phyloP scores from a whole-genome alignment of 2,329 filamentous ascomycete species.

The Leptographium flavum region DNA sequence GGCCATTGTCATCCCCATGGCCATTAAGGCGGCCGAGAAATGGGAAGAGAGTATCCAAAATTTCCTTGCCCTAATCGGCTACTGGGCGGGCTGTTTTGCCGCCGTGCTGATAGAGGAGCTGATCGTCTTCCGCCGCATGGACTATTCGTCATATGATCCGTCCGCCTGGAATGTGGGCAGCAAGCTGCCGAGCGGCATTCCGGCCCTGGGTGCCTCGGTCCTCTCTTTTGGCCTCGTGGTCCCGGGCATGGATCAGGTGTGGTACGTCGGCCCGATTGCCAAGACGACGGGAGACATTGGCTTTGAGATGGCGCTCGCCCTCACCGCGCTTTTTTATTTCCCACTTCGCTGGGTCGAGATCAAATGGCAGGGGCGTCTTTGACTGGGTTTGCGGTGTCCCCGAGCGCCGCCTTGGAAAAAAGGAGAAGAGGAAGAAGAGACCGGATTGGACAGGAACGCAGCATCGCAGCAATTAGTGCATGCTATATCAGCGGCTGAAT shows the following conservation, averaged over 20 bases:
- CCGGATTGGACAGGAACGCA: background rate
- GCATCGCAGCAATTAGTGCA: background rate
- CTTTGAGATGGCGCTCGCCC: conserved; percentile 46
- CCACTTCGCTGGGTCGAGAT: conserved; percentile 32
- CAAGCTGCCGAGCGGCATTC: conserved; percentile 29
- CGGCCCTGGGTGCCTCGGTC: conserved; percentile 30
- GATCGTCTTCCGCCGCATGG: conserved; percentile 30
- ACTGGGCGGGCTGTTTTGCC: conserved; percentile 42
- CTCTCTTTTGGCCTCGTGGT: conserved; percentile 37
- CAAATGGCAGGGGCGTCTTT: conserved; percentile 6
- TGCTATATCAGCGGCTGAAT: conserved; percentile 8
- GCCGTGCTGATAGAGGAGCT: conserved; percentile 34
- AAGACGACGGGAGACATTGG: conserved; percentile 48
- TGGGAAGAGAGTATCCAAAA: conserved; percentile 46
- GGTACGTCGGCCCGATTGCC: conserved; percentile 48
- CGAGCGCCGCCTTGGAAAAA: too few species aligned
- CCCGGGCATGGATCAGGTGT: conserved; percentile 45
- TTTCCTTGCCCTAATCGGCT: conserved; percentile 41
- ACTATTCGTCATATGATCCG: conserved; percentile 30
- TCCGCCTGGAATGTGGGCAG: conserved; percentile 31
- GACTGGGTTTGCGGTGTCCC: too few species aligned
- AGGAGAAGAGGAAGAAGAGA: background rate
- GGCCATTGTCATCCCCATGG: conserved; percentile 43
- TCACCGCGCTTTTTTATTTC: conserved; percentile 32
- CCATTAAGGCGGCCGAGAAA: conserved; percentile 36